Conservation (phyloP, 768 basidiomycete species). For the Flagelloscypha sp. region DNA sequence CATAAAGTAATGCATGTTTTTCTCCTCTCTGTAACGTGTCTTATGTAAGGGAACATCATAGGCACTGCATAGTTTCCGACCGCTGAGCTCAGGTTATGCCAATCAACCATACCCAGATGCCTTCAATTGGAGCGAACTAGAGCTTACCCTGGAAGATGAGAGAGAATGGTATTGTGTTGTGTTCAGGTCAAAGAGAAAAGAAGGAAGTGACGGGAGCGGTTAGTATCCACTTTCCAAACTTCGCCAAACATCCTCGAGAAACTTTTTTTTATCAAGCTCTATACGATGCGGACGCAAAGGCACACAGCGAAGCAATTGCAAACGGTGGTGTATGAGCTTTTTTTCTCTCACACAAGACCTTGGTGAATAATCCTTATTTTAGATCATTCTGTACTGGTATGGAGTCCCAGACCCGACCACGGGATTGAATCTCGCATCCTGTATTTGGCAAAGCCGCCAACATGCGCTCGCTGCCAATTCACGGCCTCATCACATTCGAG, state of each 20-base stretch:
- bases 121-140: slow-evolving; percentile 82
- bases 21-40: too few relatives aligned
- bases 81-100: slow-evolving; percentile 55
- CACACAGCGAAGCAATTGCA: slow-evolving; percentile 88
- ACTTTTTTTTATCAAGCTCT: slow-evolving; percentile 42
- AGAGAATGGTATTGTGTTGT: slow-evolving; percentile 91
- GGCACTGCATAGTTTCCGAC: slow-evolving; percentile 53
- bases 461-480: slow-evolving; percentile 78
- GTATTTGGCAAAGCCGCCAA: slow-evolving; percentile 87
- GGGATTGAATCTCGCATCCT: slow-evolving; percentile 87
- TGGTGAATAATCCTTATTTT: slow-evolving; percentile 7
- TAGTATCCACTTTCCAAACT: slow-evolving; percentile 16
- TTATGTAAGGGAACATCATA: too few relatives aligned
- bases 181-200: slow-evolving; percentile 72
- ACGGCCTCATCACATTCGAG: slow-evolving; percentile 71
- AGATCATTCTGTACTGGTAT: slow-evolving; percentile 93
- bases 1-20: slow-evolving; percentile 85
- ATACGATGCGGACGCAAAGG: slow-evolving; percentile 78
- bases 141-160: slow-evolving; percentile 60
- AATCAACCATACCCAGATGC: slow-evolving; percentile 55
- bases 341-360: not conserved
- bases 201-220: slow-evolving; percentile 64
- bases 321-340: slow-evolving; percentile 66
- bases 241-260: slow-evolving; percentile 5
- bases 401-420: slow-evolving; percentile 70